phyloP scores from a whole-genome alignment of 1,284 basidiomycete genomes.

The Ustilago crameri region DNA sequence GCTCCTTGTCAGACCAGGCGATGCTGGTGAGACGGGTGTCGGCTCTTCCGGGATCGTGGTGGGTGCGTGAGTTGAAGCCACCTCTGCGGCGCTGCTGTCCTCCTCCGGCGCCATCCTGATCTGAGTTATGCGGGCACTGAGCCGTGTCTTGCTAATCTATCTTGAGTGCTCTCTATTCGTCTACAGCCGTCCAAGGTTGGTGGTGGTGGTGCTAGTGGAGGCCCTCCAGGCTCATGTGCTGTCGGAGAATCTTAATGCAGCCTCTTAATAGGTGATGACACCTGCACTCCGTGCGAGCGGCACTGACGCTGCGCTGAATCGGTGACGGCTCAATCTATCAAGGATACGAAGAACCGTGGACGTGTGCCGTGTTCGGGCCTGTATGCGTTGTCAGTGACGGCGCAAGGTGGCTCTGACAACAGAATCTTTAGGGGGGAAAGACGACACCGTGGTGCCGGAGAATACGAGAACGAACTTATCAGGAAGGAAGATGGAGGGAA shows the following conservation, averaged over 20 bases:
- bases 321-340: background rate
- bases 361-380: background rate
- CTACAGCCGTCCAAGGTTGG: background rate
- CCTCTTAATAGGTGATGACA: too few relatives aligned
- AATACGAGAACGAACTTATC: too few relatives aligned
- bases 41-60: constrained; percentile 38
- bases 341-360: background rate
- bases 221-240: background rate
- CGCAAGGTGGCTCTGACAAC: background rate
- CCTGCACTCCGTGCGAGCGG: too few relatives aligned
- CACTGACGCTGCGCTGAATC: too few relatives aligned
- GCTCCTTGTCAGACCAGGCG: constrained; percentile 9
- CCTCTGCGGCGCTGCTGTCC: constrained; percentile 8
- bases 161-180: background rate
- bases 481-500: background rate
- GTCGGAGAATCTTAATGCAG: background rate
- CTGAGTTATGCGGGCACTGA: background rate
- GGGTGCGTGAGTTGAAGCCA: constrained; percentile 18
- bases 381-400: background rate
- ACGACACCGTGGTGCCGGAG: background rate
- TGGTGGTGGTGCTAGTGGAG: background rate
- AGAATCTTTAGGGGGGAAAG: background rate
- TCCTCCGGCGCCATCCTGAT: constrained; percentile 11
- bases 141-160: background rate
- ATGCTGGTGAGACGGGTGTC: constrained; percentile 22